phyloP scores from a whole-genome alignment of 306 rosid species.

The Lupinus albus region DNA sequence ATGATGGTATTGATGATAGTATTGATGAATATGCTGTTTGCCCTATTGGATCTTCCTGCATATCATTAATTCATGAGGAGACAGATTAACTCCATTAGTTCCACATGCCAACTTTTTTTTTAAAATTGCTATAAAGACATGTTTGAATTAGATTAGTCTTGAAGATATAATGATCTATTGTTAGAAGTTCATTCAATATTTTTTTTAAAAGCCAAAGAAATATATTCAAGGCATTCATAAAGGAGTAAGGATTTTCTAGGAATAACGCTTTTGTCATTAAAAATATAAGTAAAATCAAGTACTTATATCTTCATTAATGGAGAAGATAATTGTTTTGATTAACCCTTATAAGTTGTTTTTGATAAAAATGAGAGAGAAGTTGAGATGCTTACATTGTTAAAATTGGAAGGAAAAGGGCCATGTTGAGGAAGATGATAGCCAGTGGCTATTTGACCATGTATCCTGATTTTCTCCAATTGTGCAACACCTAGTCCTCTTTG shows the following conservation, averaged over 20 bases:
- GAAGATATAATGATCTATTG: too few species aligned
- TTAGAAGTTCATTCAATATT: too few species aligned
- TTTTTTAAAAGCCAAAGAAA: too few species aligned
- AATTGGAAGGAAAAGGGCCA: conserved; percentile 53
- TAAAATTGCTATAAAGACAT: too few species aligned
- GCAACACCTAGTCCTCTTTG: conserved; percentile 99
- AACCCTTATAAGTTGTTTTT: neutral
- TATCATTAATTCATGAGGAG: conserved; percentile 11
- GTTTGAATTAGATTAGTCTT: too few species aligned
- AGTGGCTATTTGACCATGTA: conserved; percentile 77
- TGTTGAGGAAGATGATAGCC: conserved; percentile 51
- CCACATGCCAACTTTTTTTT: neutral
- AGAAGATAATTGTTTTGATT: neutral
- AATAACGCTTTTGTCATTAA: too few species aligned
- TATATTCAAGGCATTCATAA: too few species aligned
- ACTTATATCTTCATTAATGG: too few species aligned
- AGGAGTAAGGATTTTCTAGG: too few species aligned
- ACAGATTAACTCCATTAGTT: conserved; percentile 8
- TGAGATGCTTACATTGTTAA: conserved; percentile 54
- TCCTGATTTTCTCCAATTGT: conserved; percentile 97
- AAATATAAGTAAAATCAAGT: too few species aligned
- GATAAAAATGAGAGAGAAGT: neutral
- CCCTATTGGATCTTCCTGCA: conserved; percentile 73
- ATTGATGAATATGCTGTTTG: conserved; percentile 73
- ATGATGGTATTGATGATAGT: conserved; percentile 57